Evolutionary conservation across 345 rosid genomes (phyloP).

Genomic region (Triadica sebifera): DNA sequence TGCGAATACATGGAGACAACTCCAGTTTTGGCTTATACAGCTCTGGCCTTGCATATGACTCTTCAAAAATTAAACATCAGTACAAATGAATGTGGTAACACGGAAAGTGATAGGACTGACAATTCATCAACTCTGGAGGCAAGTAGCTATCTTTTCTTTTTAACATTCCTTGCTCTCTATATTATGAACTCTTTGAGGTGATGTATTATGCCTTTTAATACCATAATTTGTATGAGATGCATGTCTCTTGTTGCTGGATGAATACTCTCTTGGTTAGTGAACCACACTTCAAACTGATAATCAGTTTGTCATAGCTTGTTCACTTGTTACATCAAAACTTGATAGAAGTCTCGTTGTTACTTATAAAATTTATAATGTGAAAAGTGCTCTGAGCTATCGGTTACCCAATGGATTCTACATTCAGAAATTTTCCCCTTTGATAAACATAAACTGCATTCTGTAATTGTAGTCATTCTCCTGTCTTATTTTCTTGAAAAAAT

Average conservation of each 20-base stretch:
- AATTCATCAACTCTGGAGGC: slow-evolving; percentile 45
- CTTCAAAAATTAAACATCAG: slow-evolving; percentile 33
- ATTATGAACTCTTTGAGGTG: not conserved
- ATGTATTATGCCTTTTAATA: not conserved
- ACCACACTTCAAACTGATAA: not conserved
- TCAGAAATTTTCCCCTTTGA: not conserved
- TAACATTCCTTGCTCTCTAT: not conserved
- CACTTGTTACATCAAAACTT: not conserved
- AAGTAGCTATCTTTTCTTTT: slow-evolving; percentile 24
- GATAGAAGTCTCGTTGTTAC: not conserved
- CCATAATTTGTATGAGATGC: not conserved
- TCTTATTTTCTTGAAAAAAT: not conserved
- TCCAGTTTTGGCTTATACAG: slow-evolving; percentile 73
- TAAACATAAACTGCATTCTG: not conserved
- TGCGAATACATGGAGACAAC: slow-evolving; percentile 52
- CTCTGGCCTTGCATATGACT: slow-evolving; percentile 62
- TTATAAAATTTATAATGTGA: not conserved
- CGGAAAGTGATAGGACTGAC: slow-evolving; percentile 23
- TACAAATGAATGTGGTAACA: slow-evolving; percentile 17
- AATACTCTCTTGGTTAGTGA: not conserved
- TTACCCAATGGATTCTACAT: not conserved
- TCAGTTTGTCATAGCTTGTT: not conserved
- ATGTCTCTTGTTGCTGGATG: not conserved
- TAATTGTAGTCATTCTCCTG: not conserved
- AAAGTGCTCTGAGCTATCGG: not conserved